phyloP scores from a whole-genome alignment of 1,284 basidiomycete genomes.

The Cryptococcus maquisensis region DNA sequence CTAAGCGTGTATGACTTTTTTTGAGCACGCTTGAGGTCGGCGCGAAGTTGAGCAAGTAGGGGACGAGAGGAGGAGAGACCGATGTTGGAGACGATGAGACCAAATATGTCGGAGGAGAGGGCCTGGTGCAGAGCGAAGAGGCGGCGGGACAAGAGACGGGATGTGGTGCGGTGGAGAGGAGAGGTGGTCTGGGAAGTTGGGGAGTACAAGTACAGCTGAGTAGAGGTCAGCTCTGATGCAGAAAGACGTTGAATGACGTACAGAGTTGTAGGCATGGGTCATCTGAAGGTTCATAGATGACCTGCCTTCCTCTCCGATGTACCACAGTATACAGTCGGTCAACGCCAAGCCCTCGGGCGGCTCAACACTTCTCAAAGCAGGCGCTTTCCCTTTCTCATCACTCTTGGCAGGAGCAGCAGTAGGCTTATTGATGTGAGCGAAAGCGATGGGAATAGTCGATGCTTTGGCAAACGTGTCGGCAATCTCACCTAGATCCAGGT shows the following conservation, averaged over 20 bases:
- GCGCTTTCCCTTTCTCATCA: slow-evolving; percentile 24
- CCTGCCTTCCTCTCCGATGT: slow-evolving; percentile 79
- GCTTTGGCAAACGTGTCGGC: slow-evolving; percentile 17
- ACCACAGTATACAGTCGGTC: slow-evolving; percentile 58
- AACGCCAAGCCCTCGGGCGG: slow-evolving; percentile 39
- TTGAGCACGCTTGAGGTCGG: slow-evolving; percentile 59
- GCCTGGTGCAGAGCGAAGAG: slow-evolving; percentile 86
- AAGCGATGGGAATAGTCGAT: slow-evolving; percentile 24
- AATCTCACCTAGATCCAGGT: slow-evolving; percentile 22
- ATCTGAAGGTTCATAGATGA: slow-evolving; percentile 81
- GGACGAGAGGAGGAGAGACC: slow-evolving; percentile 78
- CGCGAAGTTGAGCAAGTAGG: slow-evolving; percentile 70
- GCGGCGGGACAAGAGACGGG: slow-evolving; percentile 84
- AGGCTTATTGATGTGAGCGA: slow-evolving; percentile 30
- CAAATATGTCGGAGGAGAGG: slow-evolving; percentile 87
- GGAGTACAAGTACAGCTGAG: slow-evolving; percentile 55
- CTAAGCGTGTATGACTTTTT: slow-evolving; percentile 94
- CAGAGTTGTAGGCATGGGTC: slow-evolving; percentile 59
- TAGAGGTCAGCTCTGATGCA: not conserved
- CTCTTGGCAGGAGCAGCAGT: slow-evolving; percentile 5
- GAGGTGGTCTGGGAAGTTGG: slow-evolving; percentile 55
- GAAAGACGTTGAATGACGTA: slow-evolving; percentile 25
- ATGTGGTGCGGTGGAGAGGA: slow-evolving; percentile 64
- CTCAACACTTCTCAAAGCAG: slow-evolving; percentile 36
- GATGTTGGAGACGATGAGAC: slow-evolving; percentile 90